Evolutionary conservation across 2,329 filamentous ascomycete genomes (phyloP), one percentile per base, ranked within the genome.

Genomic region (Aureobasidium sp.): DNA sequence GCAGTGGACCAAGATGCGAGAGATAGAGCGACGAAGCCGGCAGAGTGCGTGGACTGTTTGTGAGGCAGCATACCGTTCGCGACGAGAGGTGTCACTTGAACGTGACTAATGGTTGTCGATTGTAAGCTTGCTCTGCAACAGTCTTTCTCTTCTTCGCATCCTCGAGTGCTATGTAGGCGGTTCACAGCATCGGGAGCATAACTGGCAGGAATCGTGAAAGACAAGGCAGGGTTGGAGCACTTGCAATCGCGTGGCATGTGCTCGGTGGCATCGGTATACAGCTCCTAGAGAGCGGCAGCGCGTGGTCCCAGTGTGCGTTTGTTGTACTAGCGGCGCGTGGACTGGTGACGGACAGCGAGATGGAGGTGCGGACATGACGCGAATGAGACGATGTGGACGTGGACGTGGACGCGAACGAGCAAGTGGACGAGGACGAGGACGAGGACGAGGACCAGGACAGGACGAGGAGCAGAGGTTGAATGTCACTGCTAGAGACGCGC

Each of bases 151-250:
- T 64, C 60, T 73, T 76, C 10, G 80, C 81, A 57, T 83, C 80
- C 24, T 74, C 75, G 24, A 84, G 74, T 78, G 51, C 74, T 71
- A 68, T 80, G 79, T 19, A 85, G 70, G 3, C 72, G 71, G 60
- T 80, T 75, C 54, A 85, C 62, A 37, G 74, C 75, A 22, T 75
- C 75, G 1, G 79, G 76, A 10, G 78, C 78, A 60, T 81, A 71
- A 60, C 72, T 70, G 16, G 80, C 78, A 1, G 80, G 76, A 0
- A 81, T 85, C 0, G 81, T 81, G 58, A 84, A 84, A 61, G 81
- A 85, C 21, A 78, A 70, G 0, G 79, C 74, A 63, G 84, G 84
- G 60, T 83, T 83, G 44, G 71, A 69, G 63, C 81, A 78, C 8
- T 74, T 79, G 65, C 79, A 81, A 48, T 79, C 79, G 57, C 78